A percentile compares a stretch with the other conserved stretches of the same genome.
Conservation (phyloP, 306 rosid genomes). For the Benincasa hispida region DNA sequence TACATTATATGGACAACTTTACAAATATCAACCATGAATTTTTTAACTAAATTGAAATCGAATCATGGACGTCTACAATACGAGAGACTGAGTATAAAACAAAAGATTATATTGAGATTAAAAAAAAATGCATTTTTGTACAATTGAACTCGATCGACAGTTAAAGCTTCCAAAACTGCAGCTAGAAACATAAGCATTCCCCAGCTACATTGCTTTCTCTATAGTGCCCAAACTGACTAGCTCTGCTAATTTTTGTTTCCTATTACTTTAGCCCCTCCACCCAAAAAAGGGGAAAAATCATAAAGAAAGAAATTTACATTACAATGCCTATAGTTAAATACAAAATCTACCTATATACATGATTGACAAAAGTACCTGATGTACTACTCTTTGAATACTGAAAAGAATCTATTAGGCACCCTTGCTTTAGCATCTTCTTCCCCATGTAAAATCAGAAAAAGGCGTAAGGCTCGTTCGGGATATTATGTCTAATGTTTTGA, state of each 20-base stretch:
- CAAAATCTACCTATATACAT: conserved; percentile 6
- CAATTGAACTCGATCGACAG: neutral
- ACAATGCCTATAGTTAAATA: conserved; percentile 2
- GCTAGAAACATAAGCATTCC: neutral
- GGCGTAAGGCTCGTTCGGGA: neutral
- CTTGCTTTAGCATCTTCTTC: neutral
- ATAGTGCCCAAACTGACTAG: neutral
- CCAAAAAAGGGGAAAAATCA: neutral
- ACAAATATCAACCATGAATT: neutral
- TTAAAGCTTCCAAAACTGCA: conserved; percentile 8
- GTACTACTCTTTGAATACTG: neutral
- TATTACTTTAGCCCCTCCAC: neutral
- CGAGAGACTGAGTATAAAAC: neutral
- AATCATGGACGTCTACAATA: neutral
- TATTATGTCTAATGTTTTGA: neutral
- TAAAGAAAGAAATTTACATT: conserved; percentile 3
- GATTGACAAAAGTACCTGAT: conserved; percentile 1
- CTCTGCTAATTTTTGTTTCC: conserved; percentile 4
- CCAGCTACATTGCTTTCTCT: neutral
- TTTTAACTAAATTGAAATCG: neutral
- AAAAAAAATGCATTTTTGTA: conserved; percentile 2
- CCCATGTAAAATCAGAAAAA: neutral
- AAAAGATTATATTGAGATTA: conserved; percentile 5
- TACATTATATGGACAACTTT: neutral
- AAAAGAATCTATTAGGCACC: neutral